These are phyloP conservation scores for Senna tora DNA, from an alignment of 306 rosid genomes.

Conservation along the genomic window DNA sequence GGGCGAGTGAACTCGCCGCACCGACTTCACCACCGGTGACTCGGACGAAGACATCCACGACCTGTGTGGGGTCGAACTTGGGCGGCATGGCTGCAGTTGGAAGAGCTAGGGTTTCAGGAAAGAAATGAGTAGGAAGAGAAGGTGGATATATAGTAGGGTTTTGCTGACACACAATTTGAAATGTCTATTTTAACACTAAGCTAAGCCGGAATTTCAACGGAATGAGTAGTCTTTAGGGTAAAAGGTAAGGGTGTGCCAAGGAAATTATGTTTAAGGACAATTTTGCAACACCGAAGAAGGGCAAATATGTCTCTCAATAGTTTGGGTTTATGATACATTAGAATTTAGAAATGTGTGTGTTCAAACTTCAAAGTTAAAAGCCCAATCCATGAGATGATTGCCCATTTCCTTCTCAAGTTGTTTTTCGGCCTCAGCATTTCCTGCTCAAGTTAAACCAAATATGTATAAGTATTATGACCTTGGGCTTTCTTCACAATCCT, in stretches of 20 bases:
- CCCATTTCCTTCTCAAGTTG: too few relatives aligned
- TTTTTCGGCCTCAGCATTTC: too few relatives aligned
- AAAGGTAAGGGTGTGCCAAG: too few relatives aligned
- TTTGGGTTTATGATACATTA: too few relatives aligned
- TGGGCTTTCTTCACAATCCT: too few relatives aligned
- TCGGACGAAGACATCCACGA: constrained; percentile 82
- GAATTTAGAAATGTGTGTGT: too few relatives aligned
- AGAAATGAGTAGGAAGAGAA: background rate
- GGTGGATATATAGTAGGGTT: constrained; percentile 42
- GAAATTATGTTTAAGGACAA: background rate
- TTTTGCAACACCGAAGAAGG: too few relatives aligned
- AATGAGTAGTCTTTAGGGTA: background rate
- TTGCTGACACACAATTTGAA: background rate
- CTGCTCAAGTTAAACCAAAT: too few relatives aligned
- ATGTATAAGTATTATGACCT: too few relatives aligned
- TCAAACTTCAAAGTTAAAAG: too few relatives aligned
- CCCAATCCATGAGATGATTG: too few relatives aligned
- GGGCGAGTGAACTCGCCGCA: constrained; percentile 91
- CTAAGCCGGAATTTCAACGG: background rate
- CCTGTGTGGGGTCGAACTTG: constrained; percentile 85
- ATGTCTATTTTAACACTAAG: constrained; percentile 19
- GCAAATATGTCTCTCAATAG: too few relatives aligned
- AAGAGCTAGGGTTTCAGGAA: constrained; percentile 42
- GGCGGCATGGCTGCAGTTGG: constrained; percentile 68
- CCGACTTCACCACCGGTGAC: constrained; percentile 97